Conservation (phyloP, 2,329 filamentous ascomycete species). For the Scedosporium minutisporum region DNA sequence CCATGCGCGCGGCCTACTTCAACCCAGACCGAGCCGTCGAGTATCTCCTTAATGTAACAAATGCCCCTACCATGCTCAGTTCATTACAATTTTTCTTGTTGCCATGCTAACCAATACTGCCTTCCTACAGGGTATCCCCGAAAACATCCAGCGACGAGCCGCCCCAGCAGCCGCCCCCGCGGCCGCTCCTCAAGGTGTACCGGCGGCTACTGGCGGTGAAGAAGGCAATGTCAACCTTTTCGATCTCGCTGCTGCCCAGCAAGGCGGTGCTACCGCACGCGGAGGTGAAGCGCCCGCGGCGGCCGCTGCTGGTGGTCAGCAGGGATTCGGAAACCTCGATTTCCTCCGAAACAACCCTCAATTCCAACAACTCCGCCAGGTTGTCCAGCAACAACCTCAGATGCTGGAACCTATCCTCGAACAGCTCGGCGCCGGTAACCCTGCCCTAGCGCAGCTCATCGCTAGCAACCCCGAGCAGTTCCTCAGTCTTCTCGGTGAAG, state of each 20-base stretch:
- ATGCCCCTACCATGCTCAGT: constrained; percentile 19
- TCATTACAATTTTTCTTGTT: constrained; percentile 5
- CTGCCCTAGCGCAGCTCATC: constrained; percentile 86
- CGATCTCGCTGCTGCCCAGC: constrained; percentile 79
- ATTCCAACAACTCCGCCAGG: constrained; percentile 93
- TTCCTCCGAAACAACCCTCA: constrained; percentile 92
- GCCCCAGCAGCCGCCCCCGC: constrained; percentile 33
- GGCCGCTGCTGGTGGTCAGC: constrained; percentile 31
- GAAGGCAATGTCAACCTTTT: constrained; percentile 78
- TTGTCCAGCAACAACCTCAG: constrained; percentile 93
- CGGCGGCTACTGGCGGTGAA: constrained; percentile 39
- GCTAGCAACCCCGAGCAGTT: constrained; percentile 89
- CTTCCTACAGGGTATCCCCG: constrained; percentile 69
- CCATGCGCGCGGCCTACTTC: constrained; percentile 92
- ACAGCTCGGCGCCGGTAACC: constrained; percentile 90
- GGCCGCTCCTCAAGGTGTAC: constrained; percentile 21
- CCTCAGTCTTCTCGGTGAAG: constrained; percentile 79
- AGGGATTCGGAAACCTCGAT: constrained; percentile 69
- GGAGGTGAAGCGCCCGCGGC: constrained; percentile 38
- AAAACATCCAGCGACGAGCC: constrained; percentile 52
- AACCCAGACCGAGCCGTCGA: constrained; percentile 97
- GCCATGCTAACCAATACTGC: neutral
- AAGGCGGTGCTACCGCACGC: constrained; percentile 32
- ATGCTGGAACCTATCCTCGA: constrained; percentile 98
- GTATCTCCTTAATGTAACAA: constrained; percentile 70